A percentile compares a stretch with the other conserved stretches of the same genome.
Evolutionary conservation across 2,329 filamentous ascomycete species (phyloP).

Genomic region (Ophioceras dolichostomum): DNA sequence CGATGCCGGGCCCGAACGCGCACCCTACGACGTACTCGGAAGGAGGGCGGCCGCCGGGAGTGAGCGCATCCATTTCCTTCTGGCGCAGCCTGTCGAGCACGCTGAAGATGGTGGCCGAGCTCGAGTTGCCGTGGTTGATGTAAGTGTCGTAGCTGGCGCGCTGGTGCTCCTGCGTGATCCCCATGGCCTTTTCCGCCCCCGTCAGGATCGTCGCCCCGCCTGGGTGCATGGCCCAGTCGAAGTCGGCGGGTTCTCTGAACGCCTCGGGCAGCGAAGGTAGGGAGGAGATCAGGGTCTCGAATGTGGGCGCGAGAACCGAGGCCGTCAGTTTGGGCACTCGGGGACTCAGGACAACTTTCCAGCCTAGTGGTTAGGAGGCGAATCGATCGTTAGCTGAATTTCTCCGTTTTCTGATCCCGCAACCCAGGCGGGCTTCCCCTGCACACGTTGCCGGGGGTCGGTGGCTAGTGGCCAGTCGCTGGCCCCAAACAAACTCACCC

Average conservation of each 20-base stretch:
- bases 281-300: constrained; percentile 38
- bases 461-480: no score
- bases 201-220: constrained; percentile 55
- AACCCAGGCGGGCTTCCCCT: no score
- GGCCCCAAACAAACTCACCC: constrained; percentile 23
- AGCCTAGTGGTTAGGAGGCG: constrained; percentile 28
- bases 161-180: constrained; percentile 49
- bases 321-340: constrained; percentile 46
- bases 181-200: constrained; percentile 46
- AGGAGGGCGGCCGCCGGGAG: constrained; percentile 30
- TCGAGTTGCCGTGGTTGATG: constrained; percentile 55
- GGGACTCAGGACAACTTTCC: constrained; percentile 54
- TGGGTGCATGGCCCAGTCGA: constrained; percentile 65
- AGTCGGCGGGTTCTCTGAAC: constrained; percentile 38
- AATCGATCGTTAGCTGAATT: no score
- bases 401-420: no score
- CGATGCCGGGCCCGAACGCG: constrained; percentile 58
- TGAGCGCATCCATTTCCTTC: constrained; percentile 46
- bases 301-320: constrained; percentile 37
- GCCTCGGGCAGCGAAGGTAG: constrained; percentile 26
- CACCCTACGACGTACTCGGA: constrained; percentile 53
- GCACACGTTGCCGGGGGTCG: no score
- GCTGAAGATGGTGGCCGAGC: constrained; percentile 56
- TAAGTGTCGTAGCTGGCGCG: constrained; percentile 60
- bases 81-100: constrained; percentile 49